These are phyloP conservation scores for Xylaria bambusicola DNA, from an alignment of 495 filamentous ascomycete species.

Conservation along the genomic window DNA sequence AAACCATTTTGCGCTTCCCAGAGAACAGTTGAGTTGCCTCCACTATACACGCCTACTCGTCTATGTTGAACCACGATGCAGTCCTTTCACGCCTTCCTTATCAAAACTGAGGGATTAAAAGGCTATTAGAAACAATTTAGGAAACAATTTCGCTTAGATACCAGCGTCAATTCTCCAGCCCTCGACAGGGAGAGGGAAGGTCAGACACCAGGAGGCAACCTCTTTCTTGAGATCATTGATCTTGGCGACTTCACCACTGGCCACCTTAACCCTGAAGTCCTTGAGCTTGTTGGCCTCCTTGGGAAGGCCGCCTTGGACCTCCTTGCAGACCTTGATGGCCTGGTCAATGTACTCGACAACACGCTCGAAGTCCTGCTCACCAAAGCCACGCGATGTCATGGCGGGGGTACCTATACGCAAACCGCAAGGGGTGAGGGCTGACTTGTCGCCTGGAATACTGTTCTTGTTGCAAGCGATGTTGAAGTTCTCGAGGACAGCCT, in stretches of 20 bases:
- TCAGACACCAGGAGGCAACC: conserved; percentile 82
- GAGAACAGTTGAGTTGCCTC: conserved; percentile 40
- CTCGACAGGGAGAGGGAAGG: conserved; percentile 90
- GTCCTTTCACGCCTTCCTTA: conserved; percentile 16
- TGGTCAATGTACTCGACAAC: conserved; percentile 89
- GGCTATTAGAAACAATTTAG: conserved; percentile 13
- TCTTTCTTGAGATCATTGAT: conserved; percentile 84
- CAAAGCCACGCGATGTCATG: conserved; percentile 94
- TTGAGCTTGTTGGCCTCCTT: conserved; percentile 99
- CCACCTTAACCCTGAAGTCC: conserved; percentile 95
- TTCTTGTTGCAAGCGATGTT: conserved; percentile 99
- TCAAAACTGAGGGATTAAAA: too few species aligned
- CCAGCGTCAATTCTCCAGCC: conserved; percentile 57
- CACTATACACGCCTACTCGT: conserved; percentile 22
- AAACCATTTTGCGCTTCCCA: conserved; percentile 21
- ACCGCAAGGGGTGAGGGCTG: conserved; percentile 90
- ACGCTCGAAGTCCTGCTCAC: conserved; percentile 87
- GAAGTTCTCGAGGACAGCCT: conserved; percentile 94
- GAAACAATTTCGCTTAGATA: conserved; percentile 36
- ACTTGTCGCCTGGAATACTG: conserved; percentile 96
- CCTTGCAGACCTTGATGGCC: conserved; percentile 77
- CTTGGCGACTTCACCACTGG: conserved; percentile 72
- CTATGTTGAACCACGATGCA: conserved; percentile 33
- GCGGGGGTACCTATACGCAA: conserved; percentile 95
- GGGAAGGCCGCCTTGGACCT: conserved; percentile 78